Base-by-base conservation (phyloP, 1,284 basidiomycete genomes). In the Anthracocystis setariae region DNA sequence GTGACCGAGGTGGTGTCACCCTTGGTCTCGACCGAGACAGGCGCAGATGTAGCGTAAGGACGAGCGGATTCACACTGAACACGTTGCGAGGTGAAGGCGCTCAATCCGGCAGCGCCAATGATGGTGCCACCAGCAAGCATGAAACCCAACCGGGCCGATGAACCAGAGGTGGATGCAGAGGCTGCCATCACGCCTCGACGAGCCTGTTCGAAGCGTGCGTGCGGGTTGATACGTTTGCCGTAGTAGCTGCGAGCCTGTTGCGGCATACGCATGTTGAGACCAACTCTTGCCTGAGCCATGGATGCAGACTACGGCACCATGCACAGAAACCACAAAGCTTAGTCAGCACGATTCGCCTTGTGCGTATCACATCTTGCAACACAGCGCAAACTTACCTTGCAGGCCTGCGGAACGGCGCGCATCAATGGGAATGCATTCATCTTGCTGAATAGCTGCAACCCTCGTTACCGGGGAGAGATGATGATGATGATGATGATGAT, bases 401-500 rank as follows among this genome's bases (percentile, higher is more conserved):
- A 29, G 29, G 29, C 29, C 29, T 29, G 29, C 12, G 29, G 29
- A 5, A 29, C 7, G 7, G 29, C 12, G 29, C 29, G 57, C 37
- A 67, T 56, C 53, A 67, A 39, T 7, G 64, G 53, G 13, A 67
- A 46, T 1, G 58, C 58, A 53, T 45, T 67, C 64, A 67, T 67
- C 7, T 45, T 66, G 46, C 13, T 12, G 9, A 23, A 29, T 9
- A 27, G 13, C 8, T 20, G 29, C 23, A n/a, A n/a, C n/a, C n/a
- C n/a, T n/a, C n/a, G n/a, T n/a, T n/a, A n/a, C n/a, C n/a, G n/a
- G 5, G 17, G 40, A 21, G 15, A 5, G 40, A 42, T 15, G 43
- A 46, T 38, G 23, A 17, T 37, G 23, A 32, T 40, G 25, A 46
- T n/a, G n/a, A 35, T n/a, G 18, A 42, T 2, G 29, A 46, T 8